phyloP scores from a whole-genome alignment of 2,329 filamentous ascomycete species.

The Parasarocladium wereldwijsianum region DNA sequence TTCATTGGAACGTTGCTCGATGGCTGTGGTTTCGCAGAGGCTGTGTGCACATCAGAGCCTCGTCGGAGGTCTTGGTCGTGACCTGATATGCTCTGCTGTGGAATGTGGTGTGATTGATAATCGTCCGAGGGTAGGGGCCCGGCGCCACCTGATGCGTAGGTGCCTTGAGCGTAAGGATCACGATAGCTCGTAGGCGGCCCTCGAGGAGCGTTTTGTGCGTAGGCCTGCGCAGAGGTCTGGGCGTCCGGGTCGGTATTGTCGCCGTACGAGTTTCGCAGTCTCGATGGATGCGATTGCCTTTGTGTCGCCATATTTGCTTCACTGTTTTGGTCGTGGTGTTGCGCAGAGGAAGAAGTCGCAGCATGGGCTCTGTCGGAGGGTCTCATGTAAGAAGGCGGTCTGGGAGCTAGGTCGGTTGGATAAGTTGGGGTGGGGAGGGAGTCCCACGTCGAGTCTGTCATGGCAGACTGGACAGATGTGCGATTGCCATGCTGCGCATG shows the following conservation, averaged over 20 bases:
- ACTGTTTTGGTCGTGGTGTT: no score
- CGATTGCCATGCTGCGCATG: constrained; percentile 21
- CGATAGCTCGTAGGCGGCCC: constrained; percentile 43
- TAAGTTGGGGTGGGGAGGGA: constrained; percentile 37
- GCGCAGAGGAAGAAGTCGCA: no score
- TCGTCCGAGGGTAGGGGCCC: not conserved
- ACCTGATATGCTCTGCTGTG: no score
- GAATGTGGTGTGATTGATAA: no score
- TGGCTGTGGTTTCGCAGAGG: no score
- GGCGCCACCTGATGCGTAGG: constrained; percentile 5
- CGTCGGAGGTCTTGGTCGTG: no score
- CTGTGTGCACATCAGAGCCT: no score
- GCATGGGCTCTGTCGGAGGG: no score
- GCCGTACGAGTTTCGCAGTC: no score
- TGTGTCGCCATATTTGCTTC: no score
- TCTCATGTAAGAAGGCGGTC: constrained; percentile 38
- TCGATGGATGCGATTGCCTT: no score
- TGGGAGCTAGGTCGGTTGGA: constrained; percentile 38
- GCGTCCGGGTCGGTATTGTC: constrained; percentile 22
- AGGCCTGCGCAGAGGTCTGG: constrained; percentile 22
- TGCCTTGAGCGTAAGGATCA: constrained; percentile 24
- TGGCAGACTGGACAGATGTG: constrained; percentile 39
- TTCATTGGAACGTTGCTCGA: no score
- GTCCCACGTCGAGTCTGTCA: constrained; percentile 25
- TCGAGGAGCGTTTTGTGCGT: constrained; percentile 46